A percentile compares a stretch with the other conserved stretches of the same genome.
Conservation (phyloP, 2,329 filamentous ascomycete species). For the Trichoderma brevicompactum region DNA sequence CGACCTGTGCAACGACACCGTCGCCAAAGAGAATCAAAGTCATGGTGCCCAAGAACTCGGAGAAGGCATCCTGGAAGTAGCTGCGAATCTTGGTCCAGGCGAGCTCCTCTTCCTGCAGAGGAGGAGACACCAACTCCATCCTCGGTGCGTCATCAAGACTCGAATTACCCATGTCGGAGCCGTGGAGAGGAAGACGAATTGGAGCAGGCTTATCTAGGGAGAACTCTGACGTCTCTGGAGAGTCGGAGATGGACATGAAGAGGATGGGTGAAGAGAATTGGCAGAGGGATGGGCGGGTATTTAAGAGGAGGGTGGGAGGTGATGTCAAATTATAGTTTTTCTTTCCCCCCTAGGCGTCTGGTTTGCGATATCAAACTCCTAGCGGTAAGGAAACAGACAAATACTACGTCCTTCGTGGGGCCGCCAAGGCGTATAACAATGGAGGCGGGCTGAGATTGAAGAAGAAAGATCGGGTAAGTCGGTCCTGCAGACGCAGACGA, state of each 20-base stretch:
- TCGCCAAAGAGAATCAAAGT: constrained; percentile 71
- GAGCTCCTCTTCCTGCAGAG: constrained; percentile 34
- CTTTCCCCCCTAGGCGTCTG: not conserved
- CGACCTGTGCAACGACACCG: constrained; percentile 71
- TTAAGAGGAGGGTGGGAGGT: constrained; percentile 13
- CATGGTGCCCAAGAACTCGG: constrained; percentile 71
- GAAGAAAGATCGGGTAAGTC: constrained; percentile 10
- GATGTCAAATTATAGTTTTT: constrained; percentile 24
- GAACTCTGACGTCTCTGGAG: constrained; percentile 42
- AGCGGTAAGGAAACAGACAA: not conserved
- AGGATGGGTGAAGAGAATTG: not conserved
- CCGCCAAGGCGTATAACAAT: not conserved
- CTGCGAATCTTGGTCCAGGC: constrained; percentile 59
- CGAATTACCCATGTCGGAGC: constrained; percentile 35
- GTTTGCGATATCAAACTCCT: constrained; percentile 11
- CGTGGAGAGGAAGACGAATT: constrained; percentile 36
- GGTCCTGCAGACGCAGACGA: constrained; percentile 25
- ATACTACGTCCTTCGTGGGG: constrained; percentile 19
- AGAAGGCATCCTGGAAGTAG: constrained; percentile 61
- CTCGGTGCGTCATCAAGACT: not conserved
- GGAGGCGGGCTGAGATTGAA: constrained; percentile 16
- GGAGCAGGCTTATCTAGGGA: constrained; percentile 41
- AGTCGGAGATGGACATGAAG: constrained; percentile 39
- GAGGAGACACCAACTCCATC: constrained; percentile 13
- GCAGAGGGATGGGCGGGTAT: not conserved